phyloP scores from a whole-genome alignment of 78 protist genomes.

The Cyanophora paradoxa region DNA sequence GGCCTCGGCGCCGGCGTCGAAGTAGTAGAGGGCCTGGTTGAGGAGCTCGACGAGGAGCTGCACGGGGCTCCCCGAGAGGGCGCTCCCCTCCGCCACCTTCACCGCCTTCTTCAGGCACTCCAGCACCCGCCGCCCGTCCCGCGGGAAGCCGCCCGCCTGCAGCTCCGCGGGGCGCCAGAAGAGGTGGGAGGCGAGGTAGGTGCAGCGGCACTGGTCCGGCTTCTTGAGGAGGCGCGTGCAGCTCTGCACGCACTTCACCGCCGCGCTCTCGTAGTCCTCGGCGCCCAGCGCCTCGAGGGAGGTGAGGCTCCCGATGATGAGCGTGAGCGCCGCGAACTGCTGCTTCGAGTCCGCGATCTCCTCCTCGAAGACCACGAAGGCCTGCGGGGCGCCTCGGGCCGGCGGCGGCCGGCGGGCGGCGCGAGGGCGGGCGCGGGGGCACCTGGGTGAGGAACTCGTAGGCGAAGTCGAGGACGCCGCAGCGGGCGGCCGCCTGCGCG shows the following conservation, averaged over 20 bases:
- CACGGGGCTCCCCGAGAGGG: neutral
- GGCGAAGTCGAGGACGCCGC: conserved; percentile 37
- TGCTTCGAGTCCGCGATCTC: conserved; percentile 63
- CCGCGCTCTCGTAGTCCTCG: conserved; percentile 73
- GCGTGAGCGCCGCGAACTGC: conserved; percentile 25
- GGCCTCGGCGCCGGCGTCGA: no score
- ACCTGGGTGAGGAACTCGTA: conserved; percentile 38
- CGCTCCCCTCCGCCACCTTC: conserved; percentile 1
- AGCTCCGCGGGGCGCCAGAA: conserved; percentile 58
- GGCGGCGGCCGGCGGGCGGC: no score
- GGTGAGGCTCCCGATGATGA: neutral
- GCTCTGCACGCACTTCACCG: conserved; percentile 39
- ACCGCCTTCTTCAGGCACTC: conserved; percentile 7
- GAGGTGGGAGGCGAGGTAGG: conserved; percentile 56
- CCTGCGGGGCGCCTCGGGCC: conserved; percentile 55
- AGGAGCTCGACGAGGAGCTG: neutral
- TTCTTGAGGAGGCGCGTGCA: conserved; percentile 57
- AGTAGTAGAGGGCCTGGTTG: conserved; percentile 10
- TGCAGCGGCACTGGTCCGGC: conserved; percentile 83
- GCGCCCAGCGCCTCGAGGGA: conserved; percentile 18
- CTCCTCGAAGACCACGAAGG: conserved; percentile 84
- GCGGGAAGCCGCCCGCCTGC: neutral
- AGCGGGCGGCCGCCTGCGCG: conserved; percentile 64
- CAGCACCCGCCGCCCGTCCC: neutral
- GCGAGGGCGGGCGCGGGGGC: no score